These are phyloP conservation scores for Nigrospora oryzae DNA, from an alignment of 2,329 filamentous ascomycete genomes.

Conservation along the genomic window DNA sequence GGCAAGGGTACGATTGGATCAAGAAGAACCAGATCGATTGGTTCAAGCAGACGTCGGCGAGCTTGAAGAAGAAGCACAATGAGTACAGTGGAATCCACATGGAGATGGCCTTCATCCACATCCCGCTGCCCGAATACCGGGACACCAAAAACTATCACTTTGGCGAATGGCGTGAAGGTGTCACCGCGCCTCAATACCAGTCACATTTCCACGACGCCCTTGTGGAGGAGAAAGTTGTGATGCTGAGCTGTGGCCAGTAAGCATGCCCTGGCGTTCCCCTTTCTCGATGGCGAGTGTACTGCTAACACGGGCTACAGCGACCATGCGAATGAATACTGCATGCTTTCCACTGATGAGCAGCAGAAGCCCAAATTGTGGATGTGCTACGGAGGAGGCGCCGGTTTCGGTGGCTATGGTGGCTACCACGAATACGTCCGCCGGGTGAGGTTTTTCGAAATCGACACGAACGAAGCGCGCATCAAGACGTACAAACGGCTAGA, in stretches of 20 bases:
- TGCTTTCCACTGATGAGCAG: conserved; percentile 50
- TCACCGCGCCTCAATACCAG: conserved; percentile 85
- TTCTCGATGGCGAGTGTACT: not conserved
- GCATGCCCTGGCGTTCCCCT: conserved; percentile 23
- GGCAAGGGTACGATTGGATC: conserved; percentile 94
- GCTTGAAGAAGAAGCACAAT: conserved; percentile 67
- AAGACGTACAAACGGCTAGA: conserved; percentile 90
- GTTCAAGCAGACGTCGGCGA: conserved; percentile 74
- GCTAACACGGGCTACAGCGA: conserved; percentile 44
- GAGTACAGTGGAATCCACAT: conserved; percentile 90
- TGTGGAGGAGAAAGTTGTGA: conserved; percentile 73
- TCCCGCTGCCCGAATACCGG: conserved; percentile 84
- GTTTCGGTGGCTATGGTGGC: conserved; percentile 91
- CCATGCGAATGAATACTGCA: conserved; percentile 95
- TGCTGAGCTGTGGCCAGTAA: conserved; percentile 87
- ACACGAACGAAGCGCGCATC: conserved; percentile 83
- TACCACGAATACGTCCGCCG: conserved; percentile 80
- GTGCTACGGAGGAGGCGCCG: conserved; percentile 90
- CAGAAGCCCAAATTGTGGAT: conserved; percentile 78
- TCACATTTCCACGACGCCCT: conserved; percentile 88
- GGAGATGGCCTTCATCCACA: conserved; percentile 95
- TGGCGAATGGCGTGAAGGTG: conserved; percentile 71
- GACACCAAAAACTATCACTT: conserved; percentile 49
- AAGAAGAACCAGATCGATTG: conserved; percentile 91
- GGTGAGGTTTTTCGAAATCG: conserved; percentile 83